A percentile compares a stretch with the other conserved stretches of the same genome.
Conservation (phyloP, 73 alveolate genomes). For the Paraurostyla sp. region DNA sequence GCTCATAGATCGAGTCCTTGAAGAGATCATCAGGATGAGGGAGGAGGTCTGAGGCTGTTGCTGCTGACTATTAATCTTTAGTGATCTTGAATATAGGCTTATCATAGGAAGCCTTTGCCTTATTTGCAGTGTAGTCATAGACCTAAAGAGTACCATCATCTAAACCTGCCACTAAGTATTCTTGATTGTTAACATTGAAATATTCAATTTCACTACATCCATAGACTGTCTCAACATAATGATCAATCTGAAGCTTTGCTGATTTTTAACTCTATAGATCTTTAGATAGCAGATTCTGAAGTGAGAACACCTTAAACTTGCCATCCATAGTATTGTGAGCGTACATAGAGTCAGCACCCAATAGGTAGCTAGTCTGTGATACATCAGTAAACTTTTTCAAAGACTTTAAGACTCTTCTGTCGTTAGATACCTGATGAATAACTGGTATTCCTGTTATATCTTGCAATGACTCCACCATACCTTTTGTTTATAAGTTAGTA, state of each 20-base stretch:
- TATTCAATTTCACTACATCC: slow-evolving; percentile 14
- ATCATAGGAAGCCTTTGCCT: not conserved
- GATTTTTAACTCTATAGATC: not conserved
- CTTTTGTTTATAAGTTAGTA: not conserved
- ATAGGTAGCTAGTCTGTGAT: not conserved
- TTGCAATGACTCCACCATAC: not conserved
- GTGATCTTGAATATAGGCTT: slow-evolving; percentile 41
- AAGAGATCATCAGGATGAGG: slow-evolving; percentile 38
- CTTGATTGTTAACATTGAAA: not conserved
- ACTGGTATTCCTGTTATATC: not conserved
- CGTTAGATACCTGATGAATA: not conserved
- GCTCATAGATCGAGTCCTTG: slow-evolving; percentile 33
- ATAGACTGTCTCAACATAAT: not conserved
- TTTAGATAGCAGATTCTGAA: not conserved
- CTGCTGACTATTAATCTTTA: not conserved
- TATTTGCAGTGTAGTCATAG: slow-evolving; percentile 17
- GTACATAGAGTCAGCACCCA: slow-evolving; percentile 44
- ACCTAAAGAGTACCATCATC: slow-evolving; percentile 55
- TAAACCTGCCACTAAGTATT: slow-evolving; percentile 5
- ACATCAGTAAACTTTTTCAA: slow-evolving; percentile 32
- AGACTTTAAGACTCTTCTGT: slow-evolving; percentile 15
- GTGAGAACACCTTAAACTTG: slow-evolving; percentile 29
- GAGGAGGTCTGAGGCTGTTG: too few species aligned
- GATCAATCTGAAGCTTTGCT: not conserved
- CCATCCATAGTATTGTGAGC: slow-evolving; percentile 52